Evolutionary conservation across 2,329 filamentous ascomycete species (phyloP), one percentile per base, ranked within the genome.

Genomic region (Botrytis hyacinthi): DNA sequence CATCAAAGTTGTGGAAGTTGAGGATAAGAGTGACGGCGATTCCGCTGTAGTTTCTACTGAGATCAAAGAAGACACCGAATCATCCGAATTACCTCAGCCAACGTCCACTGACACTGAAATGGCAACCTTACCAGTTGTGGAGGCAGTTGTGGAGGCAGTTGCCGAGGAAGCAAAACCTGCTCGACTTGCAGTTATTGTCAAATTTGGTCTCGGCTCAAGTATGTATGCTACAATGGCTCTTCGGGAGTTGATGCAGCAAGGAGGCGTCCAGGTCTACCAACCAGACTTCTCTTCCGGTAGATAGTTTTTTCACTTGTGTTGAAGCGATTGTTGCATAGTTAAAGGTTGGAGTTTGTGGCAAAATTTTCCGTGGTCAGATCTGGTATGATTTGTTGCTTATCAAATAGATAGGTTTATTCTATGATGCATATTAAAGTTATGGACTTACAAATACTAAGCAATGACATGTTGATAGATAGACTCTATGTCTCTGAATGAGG

Each of bases 171-270:
- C 40, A n/a, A 48, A 22, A 67, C 69, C 72, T 73, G 68, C 75
- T 69, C 91, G 92, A 79, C 84, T 93, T 29, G 93, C 91, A 0
- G 86, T 94, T 0, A 83, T 93, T 40, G 81, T 96, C 77, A 93
- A 90, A 80, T 88, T 97, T 82, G 91, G 93, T 80, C 86, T 97
- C 42, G 92, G 90, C 1, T 90, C 90, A 67, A 94, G 92, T 80
- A 92, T 93, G 79, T 97, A 97, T 83, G 93, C 93, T 0, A 97
- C 93, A 0, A 93, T 97, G 86, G 92, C 92, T 20, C 81, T 97
- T 76, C 85, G 93, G 71, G 93, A 97, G 83, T 82, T 97, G 75
- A 94, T 93, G 86, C 92, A 90, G 79, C 90, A 89, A 76, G 80
- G 90, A 3, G 90, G 89, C 20, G 84, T 90, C 8, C 85, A 85